phyloP scores from a whole-genome alignment of 495 filamentous ascomycete species.

The Aspergillus carlsbadensis region DNA sequence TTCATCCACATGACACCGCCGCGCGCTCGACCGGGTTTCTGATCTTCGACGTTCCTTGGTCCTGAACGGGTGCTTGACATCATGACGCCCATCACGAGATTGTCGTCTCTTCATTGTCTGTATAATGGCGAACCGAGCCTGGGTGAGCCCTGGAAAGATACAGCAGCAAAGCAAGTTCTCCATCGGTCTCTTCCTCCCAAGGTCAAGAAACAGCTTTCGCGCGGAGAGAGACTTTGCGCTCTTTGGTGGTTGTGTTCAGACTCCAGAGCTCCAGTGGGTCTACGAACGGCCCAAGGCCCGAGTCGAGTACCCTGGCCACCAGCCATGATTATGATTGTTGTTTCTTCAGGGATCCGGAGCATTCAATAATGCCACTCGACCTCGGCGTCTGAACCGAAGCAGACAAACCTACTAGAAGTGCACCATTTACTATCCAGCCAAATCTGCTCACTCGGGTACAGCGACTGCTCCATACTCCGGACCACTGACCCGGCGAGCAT shows the following conservation, averaged over 20 bases:
- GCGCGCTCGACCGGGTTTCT: background rate
- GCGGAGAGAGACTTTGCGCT: background rate
- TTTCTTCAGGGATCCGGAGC: background rate
- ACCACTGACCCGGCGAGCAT: background rate
- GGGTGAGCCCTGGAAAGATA: background rate
- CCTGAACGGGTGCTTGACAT: constrained; percentile 19
- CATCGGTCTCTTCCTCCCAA: background rate
- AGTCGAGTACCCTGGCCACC: background rate
- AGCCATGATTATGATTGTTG: constrained; percentile 1
- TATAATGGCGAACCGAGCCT: background rate
- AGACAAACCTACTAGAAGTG: background rate
- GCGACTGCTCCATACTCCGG: background rate
- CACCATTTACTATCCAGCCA: background rate
- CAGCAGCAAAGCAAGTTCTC: background rate
- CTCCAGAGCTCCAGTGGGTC: constrained; percentile 6
- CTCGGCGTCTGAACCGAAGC: background rate
- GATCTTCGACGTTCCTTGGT: constrained; percentile 14
- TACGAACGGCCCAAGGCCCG: background rate
- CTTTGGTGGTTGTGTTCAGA: background rate
- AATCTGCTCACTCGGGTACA: background rate
- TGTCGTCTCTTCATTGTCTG: background rate
- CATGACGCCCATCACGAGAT: constrained; percentile 33
- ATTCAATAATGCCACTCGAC: background rate
- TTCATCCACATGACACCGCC: background rate
- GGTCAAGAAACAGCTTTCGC: background rate